These are phyloP conservation scores for Arabidopsis lyrata DNA, from an alignment of 441 rosid genomes.

Conservation along the genomic window DNA sequence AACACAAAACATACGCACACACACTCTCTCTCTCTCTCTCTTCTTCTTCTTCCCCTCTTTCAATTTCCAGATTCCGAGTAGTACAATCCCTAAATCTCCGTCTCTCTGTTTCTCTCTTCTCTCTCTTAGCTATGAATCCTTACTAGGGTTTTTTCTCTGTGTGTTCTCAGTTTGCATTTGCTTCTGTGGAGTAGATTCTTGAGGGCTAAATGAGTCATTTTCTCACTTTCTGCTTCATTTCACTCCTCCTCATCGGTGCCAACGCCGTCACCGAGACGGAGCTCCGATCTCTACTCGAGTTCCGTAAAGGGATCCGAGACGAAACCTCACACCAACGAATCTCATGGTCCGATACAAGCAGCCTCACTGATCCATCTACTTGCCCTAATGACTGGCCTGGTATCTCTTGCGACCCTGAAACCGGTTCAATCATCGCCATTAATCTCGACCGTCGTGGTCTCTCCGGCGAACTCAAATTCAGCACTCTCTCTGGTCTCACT, in stretches of 20 bases:
- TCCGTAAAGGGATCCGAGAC: slow-evolving; percentile 75
- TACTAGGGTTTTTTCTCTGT: neutral
- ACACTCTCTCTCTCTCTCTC: slow-evolving; percentile 12
- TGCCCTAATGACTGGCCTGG: slow-evolving; percentile 79
- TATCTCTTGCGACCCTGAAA: slow-evolving; percentile 58
- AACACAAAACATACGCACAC: neutral
- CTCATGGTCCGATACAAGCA: slow-evolving; percentile 58
- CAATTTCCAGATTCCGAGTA: slow-evolving; percentile 30
- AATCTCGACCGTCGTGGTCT: slow-evolving; percentile 66
- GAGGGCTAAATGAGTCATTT: slow-evolving; percentile 57
- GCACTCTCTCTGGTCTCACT: slow-evolving; percentile 62
- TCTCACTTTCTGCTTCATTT: slow-evolving; percentile 38
- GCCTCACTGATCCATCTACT: slow-evolving; percentile 46
- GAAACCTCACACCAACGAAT: slow-evolving; percentile 55
- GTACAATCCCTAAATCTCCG: slow-evolving; percentile 41
- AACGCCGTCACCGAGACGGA: slow-evolving; percentile 56
- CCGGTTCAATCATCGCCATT: slow-evolving; percentile 61
- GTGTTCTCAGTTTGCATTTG: slow-evolving; percentile 2
- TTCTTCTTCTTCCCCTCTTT: slow-evolving; percentile 16
- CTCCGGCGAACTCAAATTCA: slow-evolving; percentile 80
- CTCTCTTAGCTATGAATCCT: slow-evolving; percentile 19
- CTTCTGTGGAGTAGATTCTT: slow-evolving; percentile 4
- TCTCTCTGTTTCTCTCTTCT: slow-evolving; percentile 33
- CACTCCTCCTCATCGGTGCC: slow-evolving; percentile 31
- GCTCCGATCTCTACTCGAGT: slow-evolving; percentile 75